A percentile compares a stretch with the other conserved stretches of the same genome.
Evolutionary conservation across 2,329 filamentous ascomycete genomes (phyloP).

Genomic region (Aspergillus udagawae): DNA sequence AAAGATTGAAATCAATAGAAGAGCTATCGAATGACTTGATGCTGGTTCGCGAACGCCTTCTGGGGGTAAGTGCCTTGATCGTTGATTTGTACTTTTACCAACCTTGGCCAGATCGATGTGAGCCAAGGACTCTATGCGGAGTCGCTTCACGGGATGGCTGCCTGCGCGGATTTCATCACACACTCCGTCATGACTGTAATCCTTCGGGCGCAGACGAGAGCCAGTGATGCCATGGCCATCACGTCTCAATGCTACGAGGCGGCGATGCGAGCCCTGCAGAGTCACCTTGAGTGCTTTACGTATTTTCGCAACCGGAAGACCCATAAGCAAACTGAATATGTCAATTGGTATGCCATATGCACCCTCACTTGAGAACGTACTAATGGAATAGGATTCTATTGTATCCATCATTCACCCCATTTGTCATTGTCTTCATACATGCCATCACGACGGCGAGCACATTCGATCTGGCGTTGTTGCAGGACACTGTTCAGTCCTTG

Average conservation of each 20-base stretch:
- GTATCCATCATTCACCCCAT: slow-evolving; percentile 25
- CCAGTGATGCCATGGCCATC: slow-evolving; percentile 20
- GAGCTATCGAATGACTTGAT: slow-evolving; percentile 20
- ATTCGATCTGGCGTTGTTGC: slow-evolving; percentile 18
- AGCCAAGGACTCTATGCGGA: slow-evolving; percentile 20
- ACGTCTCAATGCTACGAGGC: slow-evolving; percentile 24
- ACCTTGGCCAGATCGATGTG: slow-evolving; percentile 17
- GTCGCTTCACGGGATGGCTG: slow-evolving; percentile 22
- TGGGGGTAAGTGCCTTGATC: slow-evolving; percentile 12
- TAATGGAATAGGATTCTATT: slow-evolving; percentile 18
- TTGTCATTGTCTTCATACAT: slow-evolving; percentile 26
- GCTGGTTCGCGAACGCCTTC: slow-evolving; percentile 18
- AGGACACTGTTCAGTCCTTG: slow-evolving; percentile 19
- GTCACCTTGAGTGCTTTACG: slow-evolving; percentile 24
- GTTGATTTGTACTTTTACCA: not conserved
- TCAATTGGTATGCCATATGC: slow-evolving; percentile 16
- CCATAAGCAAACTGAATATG: slow-evolving; percentile 26
- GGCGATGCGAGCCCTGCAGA: slow-evolving; percentile 20
- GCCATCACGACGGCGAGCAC: slow-evolving; percentile 22
- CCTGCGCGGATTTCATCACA: slow-evolving; percentile 23
- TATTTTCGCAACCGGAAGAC: slow-evolving; percentile 21
- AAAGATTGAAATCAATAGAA: slow-evolving; percentile 14
- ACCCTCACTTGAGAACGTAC: not conserved
- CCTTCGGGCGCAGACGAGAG: slow-evolving; percentile 21
- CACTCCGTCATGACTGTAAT: slow-evolving; percentile 23